These are phyloP conservation scores for Platanthera guangdongensis DNA, from an alignment of 106 monocot species.

Conservation along the genomic window DNA sequence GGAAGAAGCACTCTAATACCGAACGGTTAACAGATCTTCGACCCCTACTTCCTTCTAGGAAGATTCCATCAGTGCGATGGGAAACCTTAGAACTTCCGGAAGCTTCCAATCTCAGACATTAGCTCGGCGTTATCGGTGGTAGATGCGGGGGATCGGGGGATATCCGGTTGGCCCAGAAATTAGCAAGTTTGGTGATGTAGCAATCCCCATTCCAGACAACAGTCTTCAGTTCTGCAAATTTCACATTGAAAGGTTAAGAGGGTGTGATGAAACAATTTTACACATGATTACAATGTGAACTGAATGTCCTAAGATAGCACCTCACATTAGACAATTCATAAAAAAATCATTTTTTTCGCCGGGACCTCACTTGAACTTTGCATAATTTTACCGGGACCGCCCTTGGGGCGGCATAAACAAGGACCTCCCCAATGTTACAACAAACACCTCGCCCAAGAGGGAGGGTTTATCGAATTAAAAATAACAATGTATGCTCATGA, in stretches of 20 bases:
- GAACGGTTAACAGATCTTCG: neutral
- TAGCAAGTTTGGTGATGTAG: slow-evolving; percentile 62
- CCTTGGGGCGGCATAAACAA: neutral
- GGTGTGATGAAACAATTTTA: neutral
- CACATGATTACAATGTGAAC: too few relatives aligned
- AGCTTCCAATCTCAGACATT: neutral
- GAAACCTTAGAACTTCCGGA: neutral
- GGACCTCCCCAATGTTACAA: too few relatives aligned
- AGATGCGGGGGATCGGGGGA: slow-evolving; percentile 39
- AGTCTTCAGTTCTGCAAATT: slow-evolving; percentile 31
- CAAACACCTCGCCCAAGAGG: too few relatives aligned
- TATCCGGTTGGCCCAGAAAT: slow-evolving; percentile 64
- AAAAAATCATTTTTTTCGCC: neutral
- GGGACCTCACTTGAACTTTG: neutral
- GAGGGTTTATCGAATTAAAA: too few relatives aligned
- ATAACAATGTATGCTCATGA: too few relatives aligned
- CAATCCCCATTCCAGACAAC: slow-evolving; percentile 46
- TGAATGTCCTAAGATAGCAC: too few relatives aligned
- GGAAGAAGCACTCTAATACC: too few relatives aligned
- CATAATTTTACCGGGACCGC: neutral
- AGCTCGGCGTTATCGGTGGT: slow-evolving; percentile 8
- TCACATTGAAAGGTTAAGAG: slow-evolving; percentile 6
- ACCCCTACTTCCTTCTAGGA: neutral
- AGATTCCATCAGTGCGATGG: neutral
- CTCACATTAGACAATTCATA: too few relatives aligned